Percentiles rank a stretch among this genome's conserved stretches.
phyloP scores from a whole-genome alignment of 805 yeast species.

The Yarrowia sp. region DNA sequence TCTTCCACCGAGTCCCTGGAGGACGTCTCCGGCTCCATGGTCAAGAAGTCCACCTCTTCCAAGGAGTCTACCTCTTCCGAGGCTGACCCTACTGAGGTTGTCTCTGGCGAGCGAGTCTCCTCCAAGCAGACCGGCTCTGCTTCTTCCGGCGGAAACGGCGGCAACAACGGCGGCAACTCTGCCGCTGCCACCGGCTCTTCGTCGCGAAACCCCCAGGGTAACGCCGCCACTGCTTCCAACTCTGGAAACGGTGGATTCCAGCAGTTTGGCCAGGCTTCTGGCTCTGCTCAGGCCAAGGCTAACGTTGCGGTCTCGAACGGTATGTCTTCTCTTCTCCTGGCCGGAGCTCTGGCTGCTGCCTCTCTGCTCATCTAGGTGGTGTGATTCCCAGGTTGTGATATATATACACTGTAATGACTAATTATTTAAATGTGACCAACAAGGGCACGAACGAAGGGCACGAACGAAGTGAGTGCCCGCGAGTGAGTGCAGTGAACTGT shows the following conservation, averaged over 20 bases:
- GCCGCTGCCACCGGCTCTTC: conserved; percentile 20
- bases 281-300: conserved; percentile 27
- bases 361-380: conserved; percentile 9
- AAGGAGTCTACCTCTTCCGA: conserved; percentile 28
- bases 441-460: neutral
- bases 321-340: conserved; percentile 18
- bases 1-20: conserved; percentile 33
- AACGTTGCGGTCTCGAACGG: conserved; percentile 20
- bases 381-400: conserved; percentile 3
- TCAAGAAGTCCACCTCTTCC: conserved; percentile 23
- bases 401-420: conserved; percentile 22
- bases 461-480: too few species aligned
- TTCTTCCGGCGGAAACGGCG: conserved; percentile 23
- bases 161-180: conserved; percentile 32
- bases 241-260: conserved; percentile 27
- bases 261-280: conserved; percentile 27
- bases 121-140: conserved; percentile 28
- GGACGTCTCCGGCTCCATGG: conserved; percentile 27
- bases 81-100: conserved; percentile 28
- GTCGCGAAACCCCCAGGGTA: conserved; percentile 15
- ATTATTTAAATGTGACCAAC: conserved; percentile 1
- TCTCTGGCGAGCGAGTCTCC: conserved; percentile 25
- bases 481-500: too few species aligned
- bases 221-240: conserved; percentile 8
- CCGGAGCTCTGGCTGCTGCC: conserved; percentile 23